Base-by-base conservation (phyloP, 2,329 filamentous ascomycete species). In the Taxawa tesnikishii region DNA sequence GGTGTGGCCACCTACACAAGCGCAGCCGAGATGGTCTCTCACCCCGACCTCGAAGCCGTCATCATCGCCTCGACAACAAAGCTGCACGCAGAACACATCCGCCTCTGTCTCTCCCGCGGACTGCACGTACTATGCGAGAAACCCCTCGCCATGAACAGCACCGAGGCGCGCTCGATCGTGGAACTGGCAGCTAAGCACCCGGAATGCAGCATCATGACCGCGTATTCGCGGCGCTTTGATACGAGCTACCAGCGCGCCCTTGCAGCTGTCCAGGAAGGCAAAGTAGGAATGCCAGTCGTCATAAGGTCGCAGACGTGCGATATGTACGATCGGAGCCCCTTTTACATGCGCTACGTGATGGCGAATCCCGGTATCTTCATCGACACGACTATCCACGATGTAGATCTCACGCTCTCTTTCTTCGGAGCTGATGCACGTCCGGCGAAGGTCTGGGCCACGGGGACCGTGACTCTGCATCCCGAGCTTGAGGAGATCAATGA, bases 361-460 rank as follows among this genome's bases (percentile, higher is more conserved):
- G n/a, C 19, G 8, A 23, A n/a, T 3, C 19, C 19, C 21, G 75
- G 75, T 13, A 77, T 80, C 48, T 81, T 81, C 43, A 75, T 80
- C 36, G 77, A 81, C 58, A 77, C 71, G 56, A 73, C 70, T 32
- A 73, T 81, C 46, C 77, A 81, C 58, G 77, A 81, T 44, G 79
- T 81, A 43, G 73, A 77, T 39, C 63, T 79, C 3, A 62, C 71
- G 0, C 57, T 77, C 2, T 78, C 73, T 72, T 77, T 70, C 58
- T 74, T 76, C 46, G 70, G 69, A 7, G 53, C 67, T 28, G 61
- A 68, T 28, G 60, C 56, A 26, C 51, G 59, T 9, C 60, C 74
- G 39, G 75, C 75, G 53, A 65, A 58, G 28, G 67, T 73, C 7
- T 59, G 61, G 0, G 69, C 70, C 0, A 54, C 67, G 2, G 73